A percentile compares a stretch with the other conserved stretches of the same genome.
These are phyloP conservation scores for Echinochloa phyllopogon DNA, from an alignment of 176 grass and related monocot species.

Conservation along the genomic window DNA sequence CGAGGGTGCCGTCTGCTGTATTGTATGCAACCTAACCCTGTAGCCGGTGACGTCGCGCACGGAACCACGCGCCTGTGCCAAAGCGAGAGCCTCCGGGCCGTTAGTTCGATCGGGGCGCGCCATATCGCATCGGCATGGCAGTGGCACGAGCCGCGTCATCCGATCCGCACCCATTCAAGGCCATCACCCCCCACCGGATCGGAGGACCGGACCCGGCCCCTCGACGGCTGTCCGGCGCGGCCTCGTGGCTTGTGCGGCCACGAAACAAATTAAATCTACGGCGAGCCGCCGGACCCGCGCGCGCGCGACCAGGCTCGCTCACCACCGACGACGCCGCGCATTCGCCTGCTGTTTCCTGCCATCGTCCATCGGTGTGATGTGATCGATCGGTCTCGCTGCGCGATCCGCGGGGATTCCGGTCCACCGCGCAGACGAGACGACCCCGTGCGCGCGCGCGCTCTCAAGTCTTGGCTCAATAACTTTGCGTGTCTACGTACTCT, in stretches of 20 bases:
- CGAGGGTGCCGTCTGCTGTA: background rate
- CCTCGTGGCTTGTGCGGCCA: background rate
- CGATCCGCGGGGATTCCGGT: too few species aligned
- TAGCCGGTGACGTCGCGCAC: background rate
- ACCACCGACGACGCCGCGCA: too few species aligned
- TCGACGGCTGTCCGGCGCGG: background rate
- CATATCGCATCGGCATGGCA: slow-evolving; percentile 6
- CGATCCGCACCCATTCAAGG: background rate
- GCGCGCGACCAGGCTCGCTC: too few species aligned
- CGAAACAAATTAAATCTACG: background rate
- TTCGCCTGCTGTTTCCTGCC: too few species aligned
- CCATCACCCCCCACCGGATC: background rate
- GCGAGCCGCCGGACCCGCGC: too few species aligned
- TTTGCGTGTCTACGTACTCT: background rate
- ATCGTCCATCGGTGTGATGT: too few species aligned
- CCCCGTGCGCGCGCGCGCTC: background rate
- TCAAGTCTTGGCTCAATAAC: background rate
- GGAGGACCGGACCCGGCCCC: background rate
- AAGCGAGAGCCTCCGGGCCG: background rate
- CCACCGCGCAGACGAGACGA: too few species aligned
- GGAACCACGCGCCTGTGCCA: background rate
- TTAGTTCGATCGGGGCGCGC: background rate
- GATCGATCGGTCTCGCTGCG: too few species aligned
- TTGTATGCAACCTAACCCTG: background rate
- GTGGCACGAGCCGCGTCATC: background rate